Evolutionary conservation across 768 basidiomycete genomes (phyloP), one percentile per base, ranked within the genome.

Genomic region (Tephrocybe sp.): DNA sequence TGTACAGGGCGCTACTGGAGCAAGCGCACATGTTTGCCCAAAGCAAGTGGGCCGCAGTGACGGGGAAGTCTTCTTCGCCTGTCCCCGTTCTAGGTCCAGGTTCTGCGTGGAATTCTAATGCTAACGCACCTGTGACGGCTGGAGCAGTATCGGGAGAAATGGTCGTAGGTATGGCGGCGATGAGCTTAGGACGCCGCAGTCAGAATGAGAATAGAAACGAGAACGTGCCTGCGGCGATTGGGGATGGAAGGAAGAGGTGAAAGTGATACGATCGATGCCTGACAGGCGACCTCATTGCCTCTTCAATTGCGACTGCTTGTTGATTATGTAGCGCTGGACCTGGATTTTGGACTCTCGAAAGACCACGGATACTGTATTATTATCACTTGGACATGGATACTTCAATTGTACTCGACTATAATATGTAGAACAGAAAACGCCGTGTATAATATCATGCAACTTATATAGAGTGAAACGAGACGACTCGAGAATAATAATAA

Each of bases 1-100:
- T 89, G 58, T 90, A 89, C 63, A 74, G 73, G 37, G 75, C 79
- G 11, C 69, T 89, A 28, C 70, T 89, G 37, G 86, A 87, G 31
- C 84, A 87, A 51, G 80, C 85, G 38, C 68, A 67, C 27, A 72
- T 72, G 47, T 82, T 72, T 47, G 61, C 62, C 19, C 69, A 71
- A 58, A 66, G 72, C 36, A 71, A 71, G 44, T 69, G 69, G 72
- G 48, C 40, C 30, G 39, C 46, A 5, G 26, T 5, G 9, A 35
- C 48, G 18, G 39, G 38, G 22, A 44, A 55, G 18, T 27, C 40
- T 15, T 43, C 53, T 27, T n/a, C 43, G 21, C 42, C 28, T 22
- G 39, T 46, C 18, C 30, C 32, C 22, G 54, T 26, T 15, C 21
- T 60, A 9, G 59, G 54, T 13, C 40, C 57, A 3, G 56, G 40